These are phyloP conservation scores for Malus asiatica DNA, from an alignment of 306 rosid genomes.

Conservation along the genomic window DNA sequence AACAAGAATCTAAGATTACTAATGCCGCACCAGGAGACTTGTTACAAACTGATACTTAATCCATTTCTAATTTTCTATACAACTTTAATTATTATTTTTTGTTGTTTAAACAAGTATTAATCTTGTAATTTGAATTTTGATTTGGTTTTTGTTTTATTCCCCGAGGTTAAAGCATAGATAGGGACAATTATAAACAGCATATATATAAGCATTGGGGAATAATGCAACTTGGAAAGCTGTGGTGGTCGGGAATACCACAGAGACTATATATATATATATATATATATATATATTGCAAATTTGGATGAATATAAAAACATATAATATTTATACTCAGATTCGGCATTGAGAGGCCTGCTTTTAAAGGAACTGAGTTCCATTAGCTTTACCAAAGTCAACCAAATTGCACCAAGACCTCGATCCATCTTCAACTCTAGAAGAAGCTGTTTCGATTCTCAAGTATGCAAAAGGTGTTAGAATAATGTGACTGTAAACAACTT, in stretches of 20 bases:
- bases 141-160: background rate
- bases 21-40: background rate
- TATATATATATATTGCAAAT: background rate
- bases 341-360: constrained; percentile 33
- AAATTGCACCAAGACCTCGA: background rate
- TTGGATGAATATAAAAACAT: background rate
- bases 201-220: constrained; percentile 23
- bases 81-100: background rate
- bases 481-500: background rate
- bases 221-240: constrained; percentile 31
- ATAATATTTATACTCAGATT: constrained; percentile 17
- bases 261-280: background rate
- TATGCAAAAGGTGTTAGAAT: background rate
- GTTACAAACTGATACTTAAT: constrained; percentile 8
- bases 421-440: background rate
- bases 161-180: constrained; percentile 2
- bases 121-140: background rate
- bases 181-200: constrained; percentile 18
- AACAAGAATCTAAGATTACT: background rate
- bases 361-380: constrained; percentile 18
- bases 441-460: background rate
- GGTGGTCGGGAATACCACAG: constrained; percentile 24
- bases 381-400: constrained; percentile 20
- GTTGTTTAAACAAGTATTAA: background rate
- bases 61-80: background rate